Base-by-base conservation (phyloP, 257 asterid genomes). In the Solanum sitiens region DNA sequence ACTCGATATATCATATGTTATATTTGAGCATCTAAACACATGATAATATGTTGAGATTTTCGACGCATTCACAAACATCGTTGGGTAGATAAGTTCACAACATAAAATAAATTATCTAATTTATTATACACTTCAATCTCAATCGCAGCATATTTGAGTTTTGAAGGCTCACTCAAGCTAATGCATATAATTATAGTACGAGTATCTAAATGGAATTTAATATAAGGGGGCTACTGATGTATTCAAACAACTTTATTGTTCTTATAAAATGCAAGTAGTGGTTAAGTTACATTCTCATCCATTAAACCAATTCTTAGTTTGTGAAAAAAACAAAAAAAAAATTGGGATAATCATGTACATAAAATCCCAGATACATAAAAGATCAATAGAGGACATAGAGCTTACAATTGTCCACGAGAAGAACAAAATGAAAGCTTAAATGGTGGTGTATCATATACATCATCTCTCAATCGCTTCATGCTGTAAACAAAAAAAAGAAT, bases 401-500 rank as follows among this genome's bases (percentile, higher is more conserved):
- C 95, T 93, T 94, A 96, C 98, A 95, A 89, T 92, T 95, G 97
- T 80, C 91, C 97, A 27, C 94, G 95, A 86, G 94, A 91, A 86
- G 94, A 90, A 70, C 89, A 93, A 87, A 87, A 90, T 86, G 96
- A 98, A 86, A 94, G 95, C 92, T 95, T 95, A 87, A 87, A 91
- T 89, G 93, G 96, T 88, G 95, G 94, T 92, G 88, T 94, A 76
- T 86, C 87, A 86, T 86, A 90, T 86, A 87, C 94, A 86, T 95
- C 98, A 40, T 94, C 99, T 87, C 98, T 83, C 71, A 91, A 86
- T 85, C 98, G 94, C 95, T 94, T 95, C 98, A 97, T 97, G 89
- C 87, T 94, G 21, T 88, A 88, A 88, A 93, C 23, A 85, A 16
- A 61, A 45, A 10, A 40, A 27, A 27, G 39, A 45, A 85, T 77